phyloP scores from a whole-genome alignment of 2,329 filamentous ascomycete genomes.

The Cercospora berteroae region DNA sequence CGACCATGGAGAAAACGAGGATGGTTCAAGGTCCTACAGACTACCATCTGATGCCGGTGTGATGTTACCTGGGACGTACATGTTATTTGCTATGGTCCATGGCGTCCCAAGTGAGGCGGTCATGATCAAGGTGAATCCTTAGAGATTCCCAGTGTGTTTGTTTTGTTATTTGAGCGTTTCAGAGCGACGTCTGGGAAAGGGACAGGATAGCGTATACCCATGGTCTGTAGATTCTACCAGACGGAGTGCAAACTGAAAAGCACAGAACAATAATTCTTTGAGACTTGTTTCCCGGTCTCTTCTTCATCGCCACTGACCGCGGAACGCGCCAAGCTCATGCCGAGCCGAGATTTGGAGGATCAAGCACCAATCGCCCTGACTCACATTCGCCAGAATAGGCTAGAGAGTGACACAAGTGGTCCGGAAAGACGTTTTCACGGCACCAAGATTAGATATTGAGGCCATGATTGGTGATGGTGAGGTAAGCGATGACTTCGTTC shows the following conservation, averaged over 20 bases:
- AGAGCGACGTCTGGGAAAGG: neutral
- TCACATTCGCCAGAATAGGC: neutral
- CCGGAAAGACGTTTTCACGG: neutral
- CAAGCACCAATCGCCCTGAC: constrained; percentile 1
- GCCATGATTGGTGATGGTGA: neutral
- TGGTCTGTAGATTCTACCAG: neutral
- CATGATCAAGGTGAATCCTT: neutral
- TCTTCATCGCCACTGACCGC: neutral
- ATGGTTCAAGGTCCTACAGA: neutral
- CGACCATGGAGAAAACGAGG: neutral
- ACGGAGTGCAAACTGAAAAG: neutral
- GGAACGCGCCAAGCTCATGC: neutral
- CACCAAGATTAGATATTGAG: neutral
- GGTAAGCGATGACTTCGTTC: neutral
- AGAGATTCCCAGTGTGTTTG: neutral
- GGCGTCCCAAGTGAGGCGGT: neutral
- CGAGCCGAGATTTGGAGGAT: constrained; percentile 13
- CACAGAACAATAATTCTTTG: neutral
- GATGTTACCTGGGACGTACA: neutral
- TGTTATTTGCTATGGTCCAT: neutral
- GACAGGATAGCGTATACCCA: neutral
- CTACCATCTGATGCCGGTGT: neutral
- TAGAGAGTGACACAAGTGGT: constrained; percentile 2
- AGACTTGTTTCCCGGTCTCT: neutral
- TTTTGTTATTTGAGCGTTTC: neutral